Conservation (phyloP, 495 filamentous ascomycete genomes). For the Bacidia rubella region DNA sequence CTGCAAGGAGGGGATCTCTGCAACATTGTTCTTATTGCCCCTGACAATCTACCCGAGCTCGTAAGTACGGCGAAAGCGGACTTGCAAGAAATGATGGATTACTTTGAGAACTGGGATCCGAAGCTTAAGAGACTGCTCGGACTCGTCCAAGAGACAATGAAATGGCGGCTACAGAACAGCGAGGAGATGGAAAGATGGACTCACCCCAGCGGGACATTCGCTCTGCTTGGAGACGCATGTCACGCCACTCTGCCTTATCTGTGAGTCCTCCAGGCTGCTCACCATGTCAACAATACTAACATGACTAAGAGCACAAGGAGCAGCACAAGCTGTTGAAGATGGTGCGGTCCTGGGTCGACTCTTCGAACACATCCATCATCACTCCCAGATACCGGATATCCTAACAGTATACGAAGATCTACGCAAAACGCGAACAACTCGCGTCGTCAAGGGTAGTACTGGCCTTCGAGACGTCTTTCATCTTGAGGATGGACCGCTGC, state of each 20-base stretch:
- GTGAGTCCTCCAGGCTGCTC: constrained; percentile 6
- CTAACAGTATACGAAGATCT: constrained; percentile 36
- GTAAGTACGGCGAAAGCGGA: constrained; percentile 42
- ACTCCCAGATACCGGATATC: constrained; percentile 27
- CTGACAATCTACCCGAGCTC: constrained; percentile 50
- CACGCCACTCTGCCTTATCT: constrained; percentile 55
- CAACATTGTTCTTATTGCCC: constrained; percentile 52
- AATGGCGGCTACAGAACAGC: constrained; percentile 33
- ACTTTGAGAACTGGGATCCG: constrained; percentile 44
- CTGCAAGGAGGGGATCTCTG: constrained; percentile 37
- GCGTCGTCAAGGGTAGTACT: constrained; percentile 38
- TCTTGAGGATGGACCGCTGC: constrained; percentile 39
- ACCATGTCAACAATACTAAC: background rate
- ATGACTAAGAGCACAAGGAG: constrained; percentile 32
- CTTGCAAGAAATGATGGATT: constrained; percentile 50
- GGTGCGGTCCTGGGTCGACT: constrained; percentile 39
- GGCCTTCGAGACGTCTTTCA: constrained; percentile 38
- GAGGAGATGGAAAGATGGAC: constrained; percentile 33
- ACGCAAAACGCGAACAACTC: constrained; percentile 35
- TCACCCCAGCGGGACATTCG: constrained; percentile 37
- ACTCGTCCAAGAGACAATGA: constrained; percentile 37
- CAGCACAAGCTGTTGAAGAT: constrained; percentile 41
- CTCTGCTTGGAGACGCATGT: constrained; percentile 53
- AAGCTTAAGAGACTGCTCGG: constrained; percentile 36
- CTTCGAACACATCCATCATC: constrained; percentile 28